Conservation (phyloP, 345 rosid species). For the Arabis hirsuta region DNA sequence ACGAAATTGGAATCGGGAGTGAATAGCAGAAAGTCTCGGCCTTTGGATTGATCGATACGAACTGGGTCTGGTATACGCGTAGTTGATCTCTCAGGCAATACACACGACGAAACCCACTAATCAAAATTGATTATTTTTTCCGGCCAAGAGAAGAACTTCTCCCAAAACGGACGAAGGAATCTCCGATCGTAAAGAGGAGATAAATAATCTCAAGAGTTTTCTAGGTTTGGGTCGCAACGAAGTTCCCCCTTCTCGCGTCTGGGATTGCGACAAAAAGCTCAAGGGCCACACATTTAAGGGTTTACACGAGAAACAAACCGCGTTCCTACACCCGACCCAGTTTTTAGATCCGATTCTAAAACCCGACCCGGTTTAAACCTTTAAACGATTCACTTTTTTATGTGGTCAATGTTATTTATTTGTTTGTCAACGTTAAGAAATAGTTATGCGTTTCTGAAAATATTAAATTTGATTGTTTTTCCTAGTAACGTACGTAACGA, state of each 20-base stretch:
- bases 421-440: neutral
- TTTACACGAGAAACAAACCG: conserved; percentile 21
- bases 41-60: conserved; percentile 24
- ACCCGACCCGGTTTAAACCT: conserved; percentile 18
- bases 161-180: neutral
- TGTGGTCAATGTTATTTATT: neutral
- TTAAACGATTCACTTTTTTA: neutral
- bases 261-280: conserved; percentile 16
- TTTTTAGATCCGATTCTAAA: conserved; percentile 5
- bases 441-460: conserved; percentile 1
- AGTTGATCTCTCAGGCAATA: conserved; percentile 16
- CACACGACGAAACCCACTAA: neutral
- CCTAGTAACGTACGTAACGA: neutral
- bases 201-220: conserved; percentile 6
- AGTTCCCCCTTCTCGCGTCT: conserved; percentile 23
- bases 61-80: neutral
- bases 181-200: neutral
- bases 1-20: conserved; percentile 5
- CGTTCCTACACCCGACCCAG: conserved; percentile 17
- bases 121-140: conserved; percentile 7
- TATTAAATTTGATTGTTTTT: neutral
- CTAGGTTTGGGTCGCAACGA: conserved; percentile 36
- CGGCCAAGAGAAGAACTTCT: conserved; percentile 15
- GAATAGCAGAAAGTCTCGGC: conserved; percentile 27
- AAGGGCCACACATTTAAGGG: conserved; percentile 29